phyloP scores from a whole-genome alignment of 192 early-diverging fungal species.

The Entophlyctis helioformis region DNA sequence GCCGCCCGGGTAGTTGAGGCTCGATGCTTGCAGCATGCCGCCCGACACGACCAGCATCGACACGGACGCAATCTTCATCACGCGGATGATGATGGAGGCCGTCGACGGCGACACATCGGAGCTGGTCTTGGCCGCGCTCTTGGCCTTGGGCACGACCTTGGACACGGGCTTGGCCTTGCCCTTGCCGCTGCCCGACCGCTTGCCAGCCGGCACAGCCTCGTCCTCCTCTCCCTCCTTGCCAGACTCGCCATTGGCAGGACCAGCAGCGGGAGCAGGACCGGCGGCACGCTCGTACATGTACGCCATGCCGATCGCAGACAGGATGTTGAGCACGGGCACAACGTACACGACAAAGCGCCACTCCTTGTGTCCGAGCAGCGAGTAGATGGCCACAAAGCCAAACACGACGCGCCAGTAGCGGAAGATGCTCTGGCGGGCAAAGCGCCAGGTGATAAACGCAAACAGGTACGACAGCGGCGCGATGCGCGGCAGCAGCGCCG shows the following conservation, averaged over 20 bases:
- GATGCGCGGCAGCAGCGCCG: conserved; percentile 60
- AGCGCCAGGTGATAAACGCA: conserved; percentile 20
- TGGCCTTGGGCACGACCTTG: neutral
- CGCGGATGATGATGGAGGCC: neutral
- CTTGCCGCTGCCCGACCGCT: conserved; percentile 5
- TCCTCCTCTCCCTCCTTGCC: too few relatives aligned
- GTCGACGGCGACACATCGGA: conserved; percentile 26
- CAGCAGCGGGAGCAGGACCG: conserved; percentile 14
- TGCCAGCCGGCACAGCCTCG: conserved; percentile 3
- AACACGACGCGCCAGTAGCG: too few relatives aligned
- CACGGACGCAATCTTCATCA: neutral
- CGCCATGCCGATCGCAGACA: conserved; percentile 37
- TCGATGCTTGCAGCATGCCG: conserved; percentile 1
- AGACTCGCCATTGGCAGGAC: conserved; percentile 5
- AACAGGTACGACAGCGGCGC: conserved; percentile 42
- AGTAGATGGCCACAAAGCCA: conserved; percentile 61
- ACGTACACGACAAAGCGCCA: conserved; percentile 87
- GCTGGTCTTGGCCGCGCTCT: neutral
- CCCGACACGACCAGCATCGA: conserved; percentile 1
- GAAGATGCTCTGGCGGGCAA: too few relatives aligned
- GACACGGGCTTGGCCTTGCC: neutral
- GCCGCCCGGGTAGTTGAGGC: conserved; percentile 83
- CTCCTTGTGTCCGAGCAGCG: conserved; percentile 82
- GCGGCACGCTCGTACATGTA: too few relatives aligned
- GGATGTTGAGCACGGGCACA: conserved; percentile 67